Percentiles rank a stretch among this genome's conserved stretches.
phyloP scores from a whole-genome alignment of 495 filamentous ascomycete genomes.

The Penicillium goetzii region DNA sequence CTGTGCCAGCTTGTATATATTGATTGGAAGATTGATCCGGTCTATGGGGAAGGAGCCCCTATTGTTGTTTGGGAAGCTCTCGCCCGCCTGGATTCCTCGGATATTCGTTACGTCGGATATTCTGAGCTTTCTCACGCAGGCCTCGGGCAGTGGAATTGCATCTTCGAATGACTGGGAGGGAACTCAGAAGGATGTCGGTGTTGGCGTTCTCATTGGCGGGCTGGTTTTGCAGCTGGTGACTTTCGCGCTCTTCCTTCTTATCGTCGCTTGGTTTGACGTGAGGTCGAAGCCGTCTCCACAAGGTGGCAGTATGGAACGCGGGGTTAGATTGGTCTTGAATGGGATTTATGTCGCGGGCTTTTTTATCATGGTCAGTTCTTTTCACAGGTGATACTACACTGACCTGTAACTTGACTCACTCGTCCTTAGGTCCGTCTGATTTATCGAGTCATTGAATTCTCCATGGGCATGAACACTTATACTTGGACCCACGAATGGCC shows the following conservation, averaged over 20 bases:
- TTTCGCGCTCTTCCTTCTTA: neutral
- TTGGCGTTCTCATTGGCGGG: neutral
- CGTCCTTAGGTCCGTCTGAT: neutral
- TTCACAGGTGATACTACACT: neutral
- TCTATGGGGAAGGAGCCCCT: neutral
- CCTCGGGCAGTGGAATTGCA: constrained; percentile 39
- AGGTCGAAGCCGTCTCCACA: neutral
- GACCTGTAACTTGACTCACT: neutral
- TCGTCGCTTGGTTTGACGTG: neutral
- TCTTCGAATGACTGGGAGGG: constrained; percentile 33
- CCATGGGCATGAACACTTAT: constrained; percentile 38
- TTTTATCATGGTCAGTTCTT: neutral
- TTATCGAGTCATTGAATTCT: constrained; percentile 44
- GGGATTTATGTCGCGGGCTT: neutral
- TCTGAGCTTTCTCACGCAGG: constrained; percentile 38
- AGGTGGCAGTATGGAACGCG: neutral
- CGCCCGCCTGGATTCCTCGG: constrained; percentile 25
- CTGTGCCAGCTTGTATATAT: neutral
- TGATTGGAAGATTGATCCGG: neutral
- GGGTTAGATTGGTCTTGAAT: neutral
- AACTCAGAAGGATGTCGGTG: neutral
- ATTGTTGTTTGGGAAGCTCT: neutral
- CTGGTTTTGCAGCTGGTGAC: neutral
- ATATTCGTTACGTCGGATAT: constrained; percentile 42
- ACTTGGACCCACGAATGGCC: constrained; percentile 43